Percentiles rank a stretch among this genome's conserved stretches.
Evolutionary conservation across 257 asterid species (phyloP).

Genomic region (Capsicum rhomboideum): DNA sequence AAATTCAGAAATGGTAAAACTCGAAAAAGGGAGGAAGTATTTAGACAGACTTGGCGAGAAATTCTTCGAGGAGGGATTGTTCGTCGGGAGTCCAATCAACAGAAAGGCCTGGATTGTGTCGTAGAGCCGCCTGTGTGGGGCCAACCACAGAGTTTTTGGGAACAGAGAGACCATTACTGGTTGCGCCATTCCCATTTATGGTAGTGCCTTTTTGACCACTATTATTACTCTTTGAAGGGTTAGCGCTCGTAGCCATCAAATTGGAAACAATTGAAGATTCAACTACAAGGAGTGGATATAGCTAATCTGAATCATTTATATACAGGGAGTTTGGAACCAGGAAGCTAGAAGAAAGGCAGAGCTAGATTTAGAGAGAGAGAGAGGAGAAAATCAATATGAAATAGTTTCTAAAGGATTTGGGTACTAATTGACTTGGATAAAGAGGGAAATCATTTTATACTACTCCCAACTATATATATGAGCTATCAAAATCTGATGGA

Average conservation of each 20-base stretch:
- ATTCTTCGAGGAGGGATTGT: conserved; percentile 71
- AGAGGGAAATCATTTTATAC: not conserved
- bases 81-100: conserved; percentile 71
- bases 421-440: not conserved
- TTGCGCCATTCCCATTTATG: conserved; percentile 42
- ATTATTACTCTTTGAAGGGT: conserved; percentile 42
- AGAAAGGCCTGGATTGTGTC: conserved; percentile 75
- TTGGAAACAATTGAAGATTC: not conserved
- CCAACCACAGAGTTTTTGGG: conserved; percentile 58
- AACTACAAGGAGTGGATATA: not conserved
- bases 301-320: not conserved
- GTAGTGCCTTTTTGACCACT: conserved; percentile 24
- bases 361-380: not conserved
- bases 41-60: conserved; percentile 52
- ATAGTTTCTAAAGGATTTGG: not conserved
- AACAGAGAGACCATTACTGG: conserved; percentile 31
- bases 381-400: not conserved
- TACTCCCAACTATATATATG: no score
- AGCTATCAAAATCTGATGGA: no score
- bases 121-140: conserved; percentile 48
- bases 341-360: not conserved
- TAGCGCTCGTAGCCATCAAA: conserved; percentile 87
- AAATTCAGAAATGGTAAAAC: not conserved
- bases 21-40: not conserved
- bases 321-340: not conserved